Evolutionary conservation across 2,329 filamentous ascomycete species (phyloP).

Genomic region (Allantophomopsis lycopodina): DNA sequence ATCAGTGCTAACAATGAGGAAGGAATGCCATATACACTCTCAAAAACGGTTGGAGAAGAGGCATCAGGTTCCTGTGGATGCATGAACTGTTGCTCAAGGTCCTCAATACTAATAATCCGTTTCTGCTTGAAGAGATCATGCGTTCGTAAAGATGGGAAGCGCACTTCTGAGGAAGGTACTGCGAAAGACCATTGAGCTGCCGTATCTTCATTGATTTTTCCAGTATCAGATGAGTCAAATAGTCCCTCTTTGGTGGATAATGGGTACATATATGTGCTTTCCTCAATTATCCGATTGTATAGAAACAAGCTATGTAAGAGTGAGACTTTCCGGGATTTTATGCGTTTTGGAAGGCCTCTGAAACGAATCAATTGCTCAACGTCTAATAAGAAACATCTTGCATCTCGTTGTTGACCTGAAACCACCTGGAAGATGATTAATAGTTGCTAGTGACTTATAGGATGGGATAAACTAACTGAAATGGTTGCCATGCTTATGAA

Average conservation of each 20-base stretch:
- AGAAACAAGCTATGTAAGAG: conserved; percentile 25
- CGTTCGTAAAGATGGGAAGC: not conserved
- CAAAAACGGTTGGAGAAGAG: no score
- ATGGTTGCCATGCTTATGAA: no score
- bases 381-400: conserved; percentile 21
- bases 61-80: no score
- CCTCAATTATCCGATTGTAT: conserved; percentile 21
- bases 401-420: conserved; percentile 7
- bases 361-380: conserved; percentile 22
- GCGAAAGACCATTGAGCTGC: not conserved
- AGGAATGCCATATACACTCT: no score
- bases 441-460: no score
- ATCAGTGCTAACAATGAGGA: no score
- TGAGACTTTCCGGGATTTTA: conserved; percentile 21
- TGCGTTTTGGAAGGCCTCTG: conserved; percentile 19
- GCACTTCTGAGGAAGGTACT: not conserved
- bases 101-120: no score
- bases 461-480: no score
- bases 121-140: not conserved
- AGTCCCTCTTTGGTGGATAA: not conserved
- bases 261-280: conserved; percentile 15
- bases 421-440: no score
- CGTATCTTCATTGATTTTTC: not conserved
- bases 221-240: no score
- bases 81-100: no score